A percentile compares a stretch with the other conserved stretches of the same genome.
phyloP scores from a whole-genome alignment of 371 early-diverging fungal genomes.

The Mucor irregularis region DNA sequence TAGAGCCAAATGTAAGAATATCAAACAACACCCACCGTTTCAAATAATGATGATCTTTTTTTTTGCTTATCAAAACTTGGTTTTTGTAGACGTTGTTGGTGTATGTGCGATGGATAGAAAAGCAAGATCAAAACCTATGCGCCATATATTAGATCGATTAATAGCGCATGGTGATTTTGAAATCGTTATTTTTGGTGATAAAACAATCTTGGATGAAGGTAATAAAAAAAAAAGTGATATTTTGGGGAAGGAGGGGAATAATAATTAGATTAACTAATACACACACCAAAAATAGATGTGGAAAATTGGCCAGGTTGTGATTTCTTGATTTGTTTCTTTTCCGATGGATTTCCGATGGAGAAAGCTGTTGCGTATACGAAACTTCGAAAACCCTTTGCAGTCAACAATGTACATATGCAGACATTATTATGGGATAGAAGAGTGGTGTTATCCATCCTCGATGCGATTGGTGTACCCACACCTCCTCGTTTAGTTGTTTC shows the following conservation, averaged over 20 bases:
- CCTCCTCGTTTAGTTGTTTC: constrained; percentile 79
- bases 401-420: constrained; percentile 93
- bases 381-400: constrained; percentile 81
- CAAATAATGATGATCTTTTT: neutral
- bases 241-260: neutral
- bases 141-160: constrained; percentile 87
- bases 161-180: constrained; percentile 78
- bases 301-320: constrained; percentile 96
- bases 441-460: constrained; percentile 83
- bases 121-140: constrained; percentile 96
- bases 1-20: constrained; percentile 15
- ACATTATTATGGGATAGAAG: constrained; percentile 92
- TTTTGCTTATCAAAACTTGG: neutral
- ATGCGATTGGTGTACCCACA: constrained; percentile 84
- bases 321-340: constrained; percentile 96
- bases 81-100: constrained; percentile 68
- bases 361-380: constrained; percentile 92
- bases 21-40: neutral
- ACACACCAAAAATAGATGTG: constrained; percentile 63
- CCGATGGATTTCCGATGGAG: constrained; percentile 91
- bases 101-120: constrained; percentile 95
- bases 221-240: neutral
- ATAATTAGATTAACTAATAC: neutral
- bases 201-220: constrained; percentile 95
- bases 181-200: constrained; percentile 93